Conservation (phyloP, 148 eudicot species). For the Talinum fruticosum region DNA sequence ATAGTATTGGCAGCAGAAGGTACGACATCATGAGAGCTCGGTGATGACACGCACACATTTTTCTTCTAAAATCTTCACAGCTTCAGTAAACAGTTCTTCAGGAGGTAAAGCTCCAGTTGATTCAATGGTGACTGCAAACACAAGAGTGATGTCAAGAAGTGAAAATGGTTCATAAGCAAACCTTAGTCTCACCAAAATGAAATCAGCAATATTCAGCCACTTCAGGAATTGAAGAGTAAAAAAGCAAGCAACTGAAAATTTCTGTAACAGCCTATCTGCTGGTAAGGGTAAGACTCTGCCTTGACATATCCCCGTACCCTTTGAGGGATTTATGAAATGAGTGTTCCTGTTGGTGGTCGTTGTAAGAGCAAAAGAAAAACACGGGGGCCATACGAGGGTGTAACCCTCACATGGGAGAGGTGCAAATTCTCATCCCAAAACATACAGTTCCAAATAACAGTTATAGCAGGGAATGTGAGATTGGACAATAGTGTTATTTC, state of each 20-base stretch:
- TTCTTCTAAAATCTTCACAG: constrained; percentile 85
- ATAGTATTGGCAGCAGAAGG: not conserved
- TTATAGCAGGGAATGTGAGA: not conserved
- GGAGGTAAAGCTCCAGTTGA: constrained; percentile 94
- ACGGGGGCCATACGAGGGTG: not conserved
- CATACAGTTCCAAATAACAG: not conserved
- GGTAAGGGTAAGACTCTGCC: not conserved
- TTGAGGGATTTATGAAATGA: no score
- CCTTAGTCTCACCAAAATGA: no score
- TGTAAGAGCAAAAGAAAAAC: no score
- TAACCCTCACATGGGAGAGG: not conserved
- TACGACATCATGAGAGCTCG: constrained; percentile 54
- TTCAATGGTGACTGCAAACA: constrained; percentile 68
- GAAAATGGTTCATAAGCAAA: not conserved
- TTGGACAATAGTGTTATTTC: not conserved
- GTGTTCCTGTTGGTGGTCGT: no score
- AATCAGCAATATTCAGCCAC: no score
- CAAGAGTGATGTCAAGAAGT: not conserved
- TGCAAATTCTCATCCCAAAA: not conserved
- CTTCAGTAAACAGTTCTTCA: constrained; percentile 85
- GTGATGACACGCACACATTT: constrained; percentile 76
- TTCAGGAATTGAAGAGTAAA: not conserved
- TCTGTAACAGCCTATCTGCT: not conserved
- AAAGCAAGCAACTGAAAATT: not conserved
- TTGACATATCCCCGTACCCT: no score